Conservation (phyloP, 805 yeast species). For the Yarrowia sp. region DNA sequence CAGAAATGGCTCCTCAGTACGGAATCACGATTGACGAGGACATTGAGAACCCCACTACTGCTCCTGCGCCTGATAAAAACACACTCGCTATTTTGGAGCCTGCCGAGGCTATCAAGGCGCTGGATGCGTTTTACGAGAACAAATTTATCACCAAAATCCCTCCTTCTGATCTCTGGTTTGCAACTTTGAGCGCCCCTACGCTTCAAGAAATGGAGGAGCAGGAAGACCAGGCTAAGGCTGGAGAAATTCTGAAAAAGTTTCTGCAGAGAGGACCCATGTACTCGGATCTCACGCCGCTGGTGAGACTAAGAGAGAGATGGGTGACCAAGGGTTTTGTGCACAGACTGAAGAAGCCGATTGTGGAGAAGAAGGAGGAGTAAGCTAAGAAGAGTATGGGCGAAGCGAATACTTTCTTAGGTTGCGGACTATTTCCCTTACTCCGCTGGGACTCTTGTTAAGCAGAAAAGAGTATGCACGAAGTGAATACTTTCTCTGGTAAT, state of each 20-base stretch:
- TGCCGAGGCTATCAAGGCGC: neutral
- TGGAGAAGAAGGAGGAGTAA: neutral
- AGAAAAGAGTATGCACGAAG: neutral
- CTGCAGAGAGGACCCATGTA: constrained; percentile 3
- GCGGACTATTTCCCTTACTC: too few relatives aligned
- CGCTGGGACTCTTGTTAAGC: too few relatives aligned
- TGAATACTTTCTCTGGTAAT: neutral
- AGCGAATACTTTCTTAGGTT: neutral
- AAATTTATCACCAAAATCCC: constrained; percentile 7
- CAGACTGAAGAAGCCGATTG: neutral
- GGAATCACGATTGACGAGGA: constrained; percentile 11
- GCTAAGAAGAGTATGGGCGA: neutral
- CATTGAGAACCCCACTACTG: neutral
- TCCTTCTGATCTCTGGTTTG: constrained; percentile 25
- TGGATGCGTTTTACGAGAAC: constrained; percentile 12
- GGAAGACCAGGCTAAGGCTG: neutral
- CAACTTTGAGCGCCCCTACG: constrained; percentile 2
- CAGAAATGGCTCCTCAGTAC: constrained; percentile 24
- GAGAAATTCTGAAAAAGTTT: constrained; percentile 1
- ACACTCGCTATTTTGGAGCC: constrained; percentile 3
- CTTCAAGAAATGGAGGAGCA: constrained; percentile 22
- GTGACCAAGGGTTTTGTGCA: constrained; percentile 13
- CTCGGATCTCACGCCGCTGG: constrained; percentile 13
- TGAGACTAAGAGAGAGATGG: constrained; percentile 22
- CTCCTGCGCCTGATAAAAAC: constrained; percentile 2